Evolutionary conservation across 192 early-diverging fungal species (phyloP), one percentile per base, ranked within the genome.

Genomic region (Linnemannia exigua): DNA sequence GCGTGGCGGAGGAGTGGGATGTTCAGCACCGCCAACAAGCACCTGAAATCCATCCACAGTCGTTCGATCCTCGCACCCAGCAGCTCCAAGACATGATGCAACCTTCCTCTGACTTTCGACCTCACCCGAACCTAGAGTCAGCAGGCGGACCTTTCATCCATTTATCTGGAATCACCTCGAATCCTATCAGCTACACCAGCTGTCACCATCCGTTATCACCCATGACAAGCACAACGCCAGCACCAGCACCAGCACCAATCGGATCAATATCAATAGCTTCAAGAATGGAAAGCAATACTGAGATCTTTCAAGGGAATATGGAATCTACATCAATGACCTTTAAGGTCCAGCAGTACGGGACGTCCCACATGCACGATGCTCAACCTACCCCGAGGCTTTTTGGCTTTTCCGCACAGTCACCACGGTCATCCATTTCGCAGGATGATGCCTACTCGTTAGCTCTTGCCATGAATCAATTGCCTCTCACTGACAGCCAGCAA

Each of bases 91-190:
- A 14, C 25, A 3, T 3, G 14, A 31, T 63, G 25, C 58, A 63
- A 25, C 58, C 58, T 31, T 28, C 58, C 5, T 63, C 58, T 63
- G 58, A 63, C 58, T 63, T 63, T 63, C 58, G 31, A 63, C 58
- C 58, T 8, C 58, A 25, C 28, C 2, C 58, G 31, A 31, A 28
- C 14, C 58, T 63, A 28, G 58, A 63, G 28, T 25, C 25, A 31
- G 12, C 58, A 63, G 58, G 58, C 58, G 58, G 58, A 31, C 28
- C 58, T 63, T 63, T 63, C 28, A 63, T 63, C 12, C 58, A 63
- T 25, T 4, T 63, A 63, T 63, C 58, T 63, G 58, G 58, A 63
- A 63, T 63, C 58, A 9, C 58, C 28, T 28, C 58, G 58, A n/a
- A 63, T 12, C 14, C 58, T 3, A 31, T 25, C 15, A 14, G 0